phyloP scores from a whole-genome alignment of 306 rosid genomes.

The Casuarina glauca region DNA sequence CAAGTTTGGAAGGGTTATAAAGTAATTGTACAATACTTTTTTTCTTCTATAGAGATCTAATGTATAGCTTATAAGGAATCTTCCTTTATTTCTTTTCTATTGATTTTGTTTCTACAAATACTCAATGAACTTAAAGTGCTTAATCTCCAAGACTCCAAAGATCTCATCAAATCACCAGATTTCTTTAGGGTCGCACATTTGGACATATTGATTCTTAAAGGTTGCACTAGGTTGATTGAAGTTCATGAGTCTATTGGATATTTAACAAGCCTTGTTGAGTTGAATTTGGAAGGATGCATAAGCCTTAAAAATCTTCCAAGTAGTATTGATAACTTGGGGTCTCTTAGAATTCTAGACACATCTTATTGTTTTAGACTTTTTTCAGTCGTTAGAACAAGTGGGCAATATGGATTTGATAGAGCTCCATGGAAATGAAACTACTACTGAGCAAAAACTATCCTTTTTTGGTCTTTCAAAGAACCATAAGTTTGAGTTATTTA shows the following conservation, averaged over 20 bases:
- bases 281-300: too few relatives aligned
- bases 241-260: not conserved
- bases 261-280: too few relatives aligned
- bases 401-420: too few relatives aligned
- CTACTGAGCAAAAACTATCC: not conserved
- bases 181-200: not conserved
- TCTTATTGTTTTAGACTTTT: too few relatives aligned
- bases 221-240: not conserved
- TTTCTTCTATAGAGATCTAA: too few relatives aligned
- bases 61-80: too few relatives aligned
- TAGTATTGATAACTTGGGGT: too few relatives aligned
- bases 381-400: too few relatives aligned
- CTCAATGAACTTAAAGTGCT: not conserved
- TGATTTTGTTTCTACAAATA: not conserved
- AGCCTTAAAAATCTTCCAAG: too few relatives aligned
- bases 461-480: not conserved
- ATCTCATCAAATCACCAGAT: not conserved
- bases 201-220: not conserved
- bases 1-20: not conserved
- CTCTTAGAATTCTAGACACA: too few relatives aligned
- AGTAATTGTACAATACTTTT: not conserved
- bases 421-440: not conserved
- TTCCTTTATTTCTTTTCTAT: too few relatives aligned
- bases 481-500: not conserved
- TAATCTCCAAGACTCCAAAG: not conserved